A percentile compares a stretch with the other conserved stretches of the same genome.
Conservation (phyloP, 164 flowering plant genomes). For the Vitis rupestris region DNA sequence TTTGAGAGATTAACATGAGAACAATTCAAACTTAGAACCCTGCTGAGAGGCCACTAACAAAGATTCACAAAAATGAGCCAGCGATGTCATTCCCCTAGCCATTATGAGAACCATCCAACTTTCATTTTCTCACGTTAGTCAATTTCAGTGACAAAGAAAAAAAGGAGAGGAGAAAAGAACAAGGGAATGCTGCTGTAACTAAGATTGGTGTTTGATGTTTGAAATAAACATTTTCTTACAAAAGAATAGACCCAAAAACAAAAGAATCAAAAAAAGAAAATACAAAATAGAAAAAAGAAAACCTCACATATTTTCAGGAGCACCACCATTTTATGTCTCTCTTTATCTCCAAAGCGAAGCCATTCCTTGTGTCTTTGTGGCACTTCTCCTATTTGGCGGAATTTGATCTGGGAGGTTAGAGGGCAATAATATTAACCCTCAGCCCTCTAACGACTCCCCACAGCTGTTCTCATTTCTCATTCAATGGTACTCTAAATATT, state of each 20-base stretch:
- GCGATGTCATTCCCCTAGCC: too few species aligned
- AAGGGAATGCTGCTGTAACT: conserved; percentile 8
- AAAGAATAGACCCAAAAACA: conserved; percentile 44
- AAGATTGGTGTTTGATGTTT: conserved; percentile 19
- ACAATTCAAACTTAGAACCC: too few species aligned
- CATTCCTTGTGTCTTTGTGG: conserved; percentile 8
- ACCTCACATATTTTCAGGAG: conserved; percentile 18
- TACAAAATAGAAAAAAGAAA: conserved; percentile 10
- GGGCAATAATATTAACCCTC: conserved; percentile 6
- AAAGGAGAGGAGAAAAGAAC: background rate
- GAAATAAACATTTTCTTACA: conserved; percentile 45
- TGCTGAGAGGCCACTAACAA: too few species aligned
- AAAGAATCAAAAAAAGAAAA: conserved; percentile 29
- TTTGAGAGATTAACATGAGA: too few species aligned
- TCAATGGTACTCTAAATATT: background rate
- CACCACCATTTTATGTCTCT: conserved; percentile 1
- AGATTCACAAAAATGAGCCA: too few species aligned
- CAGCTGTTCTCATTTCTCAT: background rate
- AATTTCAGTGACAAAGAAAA: background rate
- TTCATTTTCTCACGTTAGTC: background rate
- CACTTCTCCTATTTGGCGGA: conserved; percentile 14
- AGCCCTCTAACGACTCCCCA: background rate
- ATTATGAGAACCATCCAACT: background rate
- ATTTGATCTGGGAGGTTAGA: background rate
- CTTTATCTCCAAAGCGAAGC: conserved; percentile 10